Base-by-base conservation (phyloP, 208 protist species). In the Wallacemonas sp. region DNA sequence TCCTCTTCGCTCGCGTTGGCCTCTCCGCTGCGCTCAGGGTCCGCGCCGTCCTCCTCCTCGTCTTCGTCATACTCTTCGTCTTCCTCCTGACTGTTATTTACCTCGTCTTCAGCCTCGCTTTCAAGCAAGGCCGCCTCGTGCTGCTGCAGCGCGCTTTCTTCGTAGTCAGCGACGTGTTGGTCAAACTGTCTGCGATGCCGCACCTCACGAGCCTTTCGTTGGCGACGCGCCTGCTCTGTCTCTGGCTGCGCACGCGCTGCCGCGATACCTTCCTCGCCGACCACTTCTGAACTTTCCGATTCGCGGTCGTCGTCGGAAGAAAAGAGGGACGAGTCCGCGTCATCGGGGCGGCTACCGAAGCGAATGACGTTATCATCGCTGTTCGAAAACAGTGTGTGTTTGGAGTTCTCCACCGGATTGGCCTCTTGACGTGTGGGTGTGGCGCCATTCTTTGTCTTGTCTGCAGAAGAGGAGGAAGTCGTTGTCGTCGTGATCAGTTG, bases 311-410 rank as follows among this genome's bases (percentile, higher is more conserved):
- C 41, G 14, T 21, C 58, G 3, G 63, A 30, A 28, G 36, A 30
- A 26, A 19, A 39, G 30, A 17, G 46, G 21, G n/a, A 17, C 5
- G 15, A 24, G 8, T 33, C 46, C 24, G 51, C 51, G 14, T 45
- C 67, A 38, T 28, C 17, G 17, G 31, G 27, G 15, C 6, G 26
- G 2, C 62, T 34, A 15, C 58, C 71, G 68, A 82, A 82, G n/a
- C 47, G 51, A 60, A 83, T 83, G 31, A 83, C 33, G 14, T 72
- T 38, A 34, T 66, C 67, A 6, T 28, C 61, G 64, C 60, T 60
- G 45, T 79, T 77, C 22, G 58, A 51, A 67, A 78, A 82, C 19
- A 46, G 26, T n/a, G n/a, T n/a, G n/a, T n/a, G n/a, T n/a, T n/a
- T n/a, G n/a, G n/a, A n/a, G n/a, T n/a, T n/a, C n/a, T n/a, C n/a